Percentiles rank a stretch among this genome's conserved stretches.
These are phyloP conservation scores for Parastagonospora nodorum DNA, from an alignment of 2,329 filamentous ascomycete species.

Conservation along the genomic window DNA sequence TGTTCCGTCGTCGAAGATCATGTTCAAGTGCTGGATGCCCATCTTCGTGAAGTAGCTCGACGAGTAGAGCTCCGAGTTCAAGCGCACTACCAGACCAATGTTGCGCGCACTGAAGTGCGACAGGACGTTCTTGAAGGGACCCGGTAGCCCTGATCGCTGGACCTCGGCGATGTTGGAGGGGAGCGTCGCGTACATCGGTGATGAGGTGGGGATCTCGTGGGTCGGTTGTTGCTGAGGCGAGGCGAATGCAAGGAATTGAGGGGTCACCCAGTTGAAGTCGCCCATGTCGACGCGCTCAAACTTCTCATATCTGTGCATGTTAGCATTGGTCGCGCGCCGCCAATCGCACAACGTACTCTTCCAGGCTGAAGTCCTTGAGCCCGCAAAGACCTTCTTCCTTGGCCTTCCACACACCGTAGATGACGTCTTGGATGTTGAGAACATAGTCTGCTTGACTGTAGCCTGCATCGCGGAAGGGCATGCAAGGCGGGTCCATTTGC, in stretches of 20 bases:
- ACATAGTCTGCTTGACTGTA: slow-evolving; percentile 98
- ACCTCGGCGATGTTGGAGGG: slow-evolving; percentile 78
- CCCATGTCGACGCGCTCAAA: slow-evolving; percentile 97
- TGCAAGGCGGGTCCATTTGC: slow-evolving; percentile 94
- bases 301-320: slow-evolving; percentile 73
- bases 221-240: slow-evolving; percentile 86
- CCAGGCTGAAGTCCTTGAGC: slow-evolving; percentile 90
- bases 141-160: slow-evolving; percentile 71
- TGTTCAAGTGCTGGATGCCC: slow-evolving; percentile 94
- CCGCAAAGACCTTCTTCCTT: slow-evolving; percentile 94
- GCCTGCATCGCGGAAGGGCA: slow-evolving; percentile 97
- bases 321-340: slow-evolving; percentile 10
- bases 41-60: slow-evolving; percentile 96
- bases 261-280: slow-evolving; percentile 99
- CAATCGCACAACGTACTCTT: slow-evolving; percentile 64
- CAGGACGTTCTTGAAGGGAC: slow-evolving; percentile 94
- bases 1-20: slow-evolving; percentile 99
- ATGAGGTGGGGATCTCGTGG: slow-evolving; percentile 71
- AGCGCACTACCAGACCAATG: slow-evolving; percentile 88
- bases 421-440: slow-evolving; percentile 93
- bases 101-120: slow-evolving; percentile 85
- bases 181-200: slow-evolving; percentile 74
- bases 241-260: slow-evolving; percentile 92
- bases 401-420: slow-evolving; percentile 98
- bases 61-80: slow-evolving; percentile 96